A percentile compares a stretch with the other conserved stretches of the same genome.
Conservation (phyloP, 352 stramenopile genomes). For the Pythium sukuiense region DNA sequence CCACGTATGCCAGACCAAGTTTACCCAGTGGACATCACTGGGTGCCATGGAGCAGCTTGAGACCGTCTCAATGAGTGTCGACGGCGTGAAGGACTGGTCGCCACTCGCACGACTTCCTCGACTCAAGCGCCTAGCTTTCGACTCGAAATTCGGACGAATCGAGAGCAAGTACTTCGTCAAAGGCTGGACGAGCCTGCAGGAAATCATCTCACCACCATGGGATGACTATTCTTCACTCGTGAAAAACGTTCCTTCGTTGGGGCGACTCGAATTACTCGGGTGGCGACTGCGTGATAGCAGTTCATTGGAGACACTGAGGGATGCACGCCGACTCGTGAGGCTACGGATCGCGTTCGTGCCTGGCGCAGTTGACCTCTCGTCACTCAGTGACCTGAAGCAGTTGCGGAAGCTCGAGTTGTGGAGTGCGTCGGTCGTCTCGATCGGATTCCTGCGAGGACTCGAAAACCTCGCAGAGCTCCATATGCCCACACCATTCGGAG, state of each 20-base stretch:
- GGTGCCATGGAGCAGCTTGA: neutral
- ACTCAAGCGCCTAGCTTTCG: conserved; percentile 12
- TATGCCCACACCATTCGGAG: conserved; percentile 12
- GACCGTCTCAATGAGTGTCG: conserved; percentile 17
- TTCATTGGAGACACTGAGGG: conserved; percentile 12
- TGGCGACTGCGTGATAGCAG: conserved; percentile 24
- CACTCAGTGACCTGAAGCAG: conserved; percentile 16
- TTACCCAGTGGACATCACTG: conserved; percentile 12
- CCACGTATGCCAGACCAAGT: conserved; percentile 9
- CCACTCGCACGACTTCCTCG: conserved; percentile 9
- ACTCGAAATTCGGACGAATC: conserved; percentile 4
- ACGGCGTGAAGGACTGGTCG: conserved; percentile 18
- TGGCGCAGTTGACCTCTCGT: conserved; percentile 20
- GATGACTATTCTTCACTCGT: conserved; percentile 20
- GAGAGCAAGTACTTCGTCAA: conserved; percentile 5
- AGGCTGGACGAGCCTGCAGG: conserved; percentile 18
- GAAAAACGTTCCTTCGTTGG: neutral
- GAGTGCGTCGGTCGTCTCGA: conserved; percentile 18
- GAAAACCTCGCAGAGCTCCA: conserved; percentile 16
- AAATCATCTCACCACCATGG: conserved; percentile 23
- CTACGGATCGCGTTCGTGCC: conserved; percentile 22
- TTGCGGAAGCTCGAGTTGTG: conserved; percentile 18
- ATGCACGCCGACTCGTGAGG: conserved; percentile 1
- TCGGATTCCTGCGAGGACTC: conserved; percentile 20
- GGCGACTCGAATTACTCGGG: conserved; percentile 9